These are phyloP conservation scores for Macroventuria anomochaeta DNA, from an alignment of 2,329 filamentous ascomycete genomes.

Conservation along the genomic window DNA sequence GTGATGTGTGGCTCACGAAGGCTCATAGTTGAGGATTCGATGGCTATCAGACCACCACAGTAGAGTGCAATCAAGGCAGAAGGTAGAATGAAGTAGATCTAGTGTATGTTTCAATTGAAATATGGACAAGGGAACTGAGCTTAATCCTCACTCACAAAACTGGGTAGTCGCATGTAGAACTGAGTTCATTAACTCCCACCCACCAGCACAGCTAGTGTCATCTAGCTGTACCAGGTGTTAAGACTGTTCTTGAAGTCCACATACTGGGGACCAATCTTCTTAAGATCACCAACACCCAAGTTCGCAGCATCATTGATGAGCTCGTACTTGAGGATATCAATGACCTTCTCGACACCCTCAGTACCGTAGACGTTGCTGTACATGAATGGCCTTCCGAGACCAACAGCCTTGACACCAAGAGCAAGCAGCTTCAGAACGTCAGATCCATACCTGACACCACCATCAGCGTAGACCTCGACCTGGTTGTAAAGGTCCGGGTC, in stretches of 20 bases:
- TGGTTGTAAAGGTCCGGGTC: constrained; percentile 50
- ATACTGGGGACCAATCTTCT: constrained; percentile 36
- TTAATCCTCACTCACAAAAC: neutral
- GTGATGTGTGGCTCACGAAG: neutral
- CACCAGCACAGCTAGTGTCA: neutral
- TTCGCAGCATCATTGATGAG: constrained; percentile 49
- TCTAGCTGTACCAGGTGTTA: constrained; percentile 24
- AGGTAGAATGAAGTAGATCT: neutral
- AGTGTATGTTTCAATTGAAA: neutral
- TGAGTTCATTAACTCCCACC: neutral
- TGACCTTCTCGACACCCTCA: constrained; percentile 65
- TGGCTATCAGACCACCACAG: neutral
- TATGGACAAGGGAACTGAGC: constrained; percentile 1
- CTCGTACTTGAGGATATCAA: constrained; percentile 60
- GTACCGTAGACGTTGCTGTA: constrained; percentile 64
- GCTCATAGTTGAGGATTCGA: neutral
- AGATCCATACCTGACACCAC: constrained; percentile 50
- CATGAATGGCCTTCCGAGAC: constrained; percentile 59
- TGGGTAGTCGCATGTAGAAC: neutral
- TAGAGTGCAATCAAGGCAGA: neutral
- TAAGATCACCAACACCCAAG: constrained; percentile 39
- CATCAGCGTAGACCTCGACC: constrained; percentile 51
- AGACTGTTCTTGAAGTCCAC: constrained; percentile 30
- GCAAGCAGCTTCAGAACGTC: constrained; percentile 50
- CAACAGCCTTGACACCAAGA: constrained; percentile 50